Conservation (phyloP, 345 rosid species). For the Anastatica hierochuntica region DNA sequence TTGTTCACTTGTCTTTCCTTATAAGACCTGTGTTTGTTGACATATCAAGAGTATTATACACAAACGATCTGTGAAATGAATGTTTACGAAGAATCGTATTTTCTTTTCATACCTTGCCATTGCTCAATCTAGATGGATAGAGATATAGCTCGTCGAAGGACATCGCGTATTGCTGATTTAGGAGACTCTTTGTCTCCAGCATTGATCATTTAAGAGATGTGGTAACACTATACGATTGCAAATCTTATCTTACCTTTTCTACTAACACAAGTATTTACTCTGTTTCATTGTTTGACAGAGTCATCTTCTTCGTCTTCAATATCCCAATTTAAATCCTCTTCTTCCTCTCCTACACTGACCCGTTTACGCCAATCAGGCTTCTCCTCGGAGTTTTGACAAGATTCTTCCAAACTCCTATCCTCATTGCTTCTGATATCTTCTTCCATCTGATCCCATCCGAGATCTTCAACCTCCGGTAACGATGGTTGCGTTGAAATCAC, state of each 20-base stretch:
- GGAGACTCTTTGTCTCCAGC: neutral
- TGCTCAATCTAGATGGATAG: neutral
- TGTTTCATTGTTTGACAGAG: no score
- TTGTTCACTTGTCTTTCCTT: no score
- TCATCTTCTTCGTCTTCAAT: conserved; percentile 51
- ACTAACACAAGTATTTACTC: neutral
- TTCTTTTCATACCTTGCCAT: neutral
- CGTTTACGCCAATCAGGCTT: conserved; percentile 40
- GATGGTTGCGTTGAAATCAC: conserved; percentile 54
- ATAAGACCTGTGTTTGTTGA: no score
- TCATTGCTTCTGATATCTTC: conserved; percentile 50
- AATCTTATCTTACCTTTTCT: no score
- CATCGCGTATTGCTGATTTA: neutral
- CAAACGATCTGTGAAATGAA: neutral
- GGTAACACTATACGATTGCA: neutral
- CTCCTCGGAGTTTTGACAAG: conserved; percentile 17
- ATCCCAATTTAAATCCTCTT: conserved; percentile 77
- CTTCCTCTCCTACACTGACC: conserved; percentile 39
- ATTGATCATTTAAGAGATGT: neutral
- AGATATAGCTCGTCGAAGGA: no score
- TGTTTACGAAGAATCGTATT: neutral
- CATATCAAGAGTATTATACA: neutral
- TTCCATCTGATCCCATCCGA: conserved; percentile 73
- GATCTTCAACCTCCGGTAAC: conserved; percentile 47
- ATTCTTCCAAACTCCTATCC: conserved; percentile 22